Evolutionary conservation across 2,329 filamentous ascomycete genomes (phyloP).

Genomic region (Penicillium decumbens): DNA sequence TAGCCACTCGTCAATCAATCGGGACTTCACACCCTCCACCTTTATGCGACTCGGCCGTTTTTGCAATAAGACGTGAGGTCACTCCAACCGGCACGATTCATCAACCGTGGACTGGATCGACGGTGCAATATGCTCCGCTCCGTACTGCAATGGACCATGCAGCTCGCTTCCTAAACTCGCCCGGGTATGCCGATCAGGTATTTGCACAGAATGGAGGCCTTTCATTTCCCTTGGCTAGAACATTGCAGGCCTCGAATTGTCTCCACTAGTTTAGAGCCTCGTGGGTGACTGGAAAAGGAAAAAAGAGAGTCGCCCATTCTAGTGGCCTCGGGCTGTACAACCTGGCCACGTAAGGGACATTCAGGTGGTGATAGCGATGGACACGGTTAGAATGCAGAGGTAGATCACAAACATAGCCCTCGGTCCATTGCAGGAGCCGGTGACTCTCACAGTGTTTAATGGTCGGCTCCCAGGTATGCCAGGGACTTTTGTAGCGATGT

Average conservation of each 20-base stretch:
- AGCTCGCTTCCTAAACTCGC: conserved; percentile 4
- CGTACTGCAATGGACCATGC: conserved; percentile 1
- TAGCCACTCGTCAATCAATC: conserved; percentile 11
- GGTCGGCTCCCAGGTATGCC: conserved; percentile 12
- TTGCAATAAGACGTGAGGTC: conserved; percentile 3
- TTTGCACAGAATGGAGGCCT: background rate
- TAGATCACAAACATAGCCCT: conserved; percentile 15
- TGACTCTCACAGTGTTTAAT: background rate
- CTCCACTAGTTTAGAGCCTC: background rate
- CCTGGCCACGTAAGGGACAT: conserved; percentile 17
- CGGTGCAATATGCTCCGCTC: background rate
- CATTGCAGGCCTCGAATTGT: background rate
- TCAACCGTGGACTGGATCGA: conserved; percentile 2
- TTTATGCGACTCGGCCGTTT: conserved; percentile 23
- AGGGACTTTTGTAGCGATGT: conserved; percentile 5
- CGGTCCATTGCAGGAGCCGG: conserved; percentile 1
- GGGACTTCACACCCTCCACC: background rate
- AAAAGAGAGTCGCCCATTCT: background rate
- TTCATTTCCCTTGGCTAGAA: background rate
- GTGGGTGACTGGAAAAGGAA: conserved; percentile 4
- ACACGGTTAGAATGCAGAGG: conserved; percentile 13
- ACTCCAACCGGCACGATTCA: conserved; percentile 6
- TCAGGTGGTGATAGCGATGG: conserved; percentile 14
- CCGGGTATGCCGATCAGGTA: background rate
- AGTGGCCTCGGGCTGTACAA: conserved; percentile 12